Percentiles rank a stretch among this genome's conserved stretches.
phyloP scores from a whole-genome alignment of 768 basidiomycete species.

The Boletellus emodensis region DNA sequence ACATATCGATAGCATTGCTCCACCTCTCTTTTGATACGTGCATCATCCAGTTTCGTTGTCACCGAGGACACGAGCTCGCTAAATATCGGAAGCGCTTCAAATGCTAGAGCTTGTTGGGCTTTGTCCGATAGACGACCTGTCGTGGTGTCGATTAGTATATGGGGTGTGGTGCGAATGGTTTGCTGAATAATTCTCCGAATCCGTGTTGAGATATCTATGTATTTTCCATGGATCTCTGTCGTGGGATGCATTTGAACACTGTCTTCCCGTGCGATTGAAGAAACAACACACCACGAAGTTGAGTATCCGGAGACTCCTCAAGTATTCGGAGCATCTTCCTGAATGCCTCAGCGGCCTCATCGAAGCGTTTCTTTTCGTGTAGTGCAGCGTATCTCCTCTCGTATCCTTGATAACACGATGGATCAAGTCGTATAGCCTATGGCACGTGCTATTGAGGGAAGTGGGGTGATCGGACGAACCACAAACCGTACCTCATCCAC shows the following conservation, averaged over 20 bases:
- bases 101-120: neutral
- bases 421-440: neutral
- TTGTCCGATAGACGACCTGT: neutral
- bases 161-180: neutral
- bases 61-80: slow-evolving; percentile 3
- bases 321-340: neutral
- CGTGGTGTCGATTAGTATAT: neutral
- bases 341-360: neutral
- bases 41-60: neutral
- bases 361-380: neutral
- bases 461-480: neutral
- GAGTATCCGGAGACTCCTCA: neutral
- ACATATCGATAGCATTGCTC: neutral
- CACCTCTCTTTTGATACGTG: neutral
- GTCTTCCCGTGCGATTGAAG: neutral
- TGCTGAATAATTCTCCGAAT: neutral
- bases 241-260: neutral
- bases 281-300: neutral
- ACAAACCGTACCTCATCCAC: slow-evolving; percentile 1
- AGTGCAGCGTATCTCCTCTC: neutral
- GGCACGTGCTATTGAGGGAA: neutral
- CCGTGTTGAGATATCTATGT: neutral
- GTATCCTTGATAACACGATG: neutral
- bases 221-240: neutral
- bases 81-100: neutral